Base-by-base conservation (phyloP, 441 rosid genomes). In the Populus hybrid region DNA sequence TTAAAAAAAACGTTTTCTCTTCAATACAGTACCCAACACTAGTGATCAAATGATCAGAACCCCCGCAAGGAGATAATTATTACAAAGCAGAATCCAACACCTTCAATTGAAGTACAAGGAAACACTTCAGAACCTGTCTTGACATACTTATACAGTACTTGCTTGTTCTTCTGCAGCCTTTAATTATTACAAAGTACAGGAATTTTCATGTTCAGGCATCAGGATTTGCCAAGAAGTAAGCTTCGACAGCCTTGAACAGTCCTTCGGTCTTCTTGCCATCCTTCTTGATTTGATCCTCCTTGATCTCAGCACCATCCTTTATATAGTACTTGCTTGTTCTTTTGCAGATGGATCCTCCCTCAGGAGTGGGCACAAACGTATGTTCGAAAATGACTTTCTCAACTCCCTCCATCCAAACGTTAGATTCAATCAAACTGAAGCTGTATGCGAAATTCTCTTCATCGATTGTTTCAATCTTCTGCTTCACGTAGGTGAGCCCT, bases 311-410 rank as follows among this genome's bases (percentile, higher is more conserved):
- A 21, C 36, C 26, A 5, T n/a, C 50, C 11, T 46, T 75, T 3
- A 14, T 5, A 10, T 6, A 68, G 12, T 75, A 75, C 50, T n/a
- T 78, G 82, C 86, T 83, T n/a, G 46, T 66, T 77, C 77, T 73
- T 76, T 75, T 87, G 76, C 70, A 57, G 6, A 28, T 80, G 84
- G 84, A 82, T 1, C 89, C 88, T 21, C 91, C 89, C 8, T 83
- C 81, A 1, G 81, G 53, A 18, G 80, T 35, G 11, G 75, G 7
- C 70, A 65, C 82, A 35, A 85, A 69, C 67, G 82, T 75, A 7
- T 78, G 77, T 12, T 81, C 88, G 14, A 73, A 64, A 0, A 81
- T 63, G n/a, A 83, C 71, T 21, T 83, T 83, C 14, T 85, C 88
- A 1, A 85, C 24, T 67, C 59, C 74, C 6, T 77, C 80, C 79